Base-by-base conservation (phyloP, 2,329 filamentous ascomycete species). In the Tricladium varicosporioides region DNA sequence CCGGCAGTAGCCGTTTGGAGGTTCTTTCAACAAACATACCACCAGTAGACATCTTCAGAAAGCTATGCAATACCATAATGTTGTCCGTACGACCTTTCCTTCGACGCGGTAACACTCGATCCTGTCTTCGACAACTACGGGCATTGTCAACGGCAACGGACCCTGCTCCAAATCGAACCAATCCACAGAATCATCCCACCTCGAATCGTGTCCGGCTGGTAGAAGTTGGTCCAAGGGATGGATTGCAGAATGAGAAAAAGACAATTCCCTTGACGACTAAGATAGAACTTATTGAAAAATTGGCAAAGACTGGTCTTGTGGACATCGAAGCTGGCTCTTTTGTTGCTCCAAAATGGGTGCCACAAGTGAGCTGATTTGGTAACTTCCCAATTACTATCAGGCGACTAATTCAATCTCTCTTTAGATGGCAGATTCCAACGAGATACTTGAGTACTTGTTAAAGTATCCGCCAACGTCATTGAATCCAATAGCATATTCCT, bases 301-400 rank as follows among this genome's bases (percentile, higher is more conserved):
- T 95, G 60, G 83, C 85, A 33, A 75, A 76, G 61, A 88, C 89
- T 0, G 91, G 91, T 0, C 71, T 94, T 44, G 75, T 76, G 5
- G 85, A 85, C 2, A 93, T 95, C 60, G 91, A 95, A 72, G 86
- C 88, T 15, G 91, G 90, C 0, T 89, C 88, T 1, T 91, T 95
- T 68, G 91, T 95, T 9, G 83, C 88, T 48, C 89, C 91, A 1
- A 91, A 89, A 82, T 92, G 88, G 83, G 86, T 92, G 50, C 91
- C 91, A 2, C 91, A 94, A 79, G 84, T 91, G 66, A 60, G 70
- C 56, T 45, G 36, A 27, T 27, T 40, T 40, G 5, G 2, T 5
- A 10, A 40, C 10, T 7, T 15, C 13, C 27, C 14, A 10, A 7
- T 36, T 33, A 44, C 47, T 14, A 22, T 5, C 48, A 22, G 43